Evolutionary conservation across 2,329 filamentous ascomycete species (phyloP).

Genomic region (Calonectria pteridis): DNA sequence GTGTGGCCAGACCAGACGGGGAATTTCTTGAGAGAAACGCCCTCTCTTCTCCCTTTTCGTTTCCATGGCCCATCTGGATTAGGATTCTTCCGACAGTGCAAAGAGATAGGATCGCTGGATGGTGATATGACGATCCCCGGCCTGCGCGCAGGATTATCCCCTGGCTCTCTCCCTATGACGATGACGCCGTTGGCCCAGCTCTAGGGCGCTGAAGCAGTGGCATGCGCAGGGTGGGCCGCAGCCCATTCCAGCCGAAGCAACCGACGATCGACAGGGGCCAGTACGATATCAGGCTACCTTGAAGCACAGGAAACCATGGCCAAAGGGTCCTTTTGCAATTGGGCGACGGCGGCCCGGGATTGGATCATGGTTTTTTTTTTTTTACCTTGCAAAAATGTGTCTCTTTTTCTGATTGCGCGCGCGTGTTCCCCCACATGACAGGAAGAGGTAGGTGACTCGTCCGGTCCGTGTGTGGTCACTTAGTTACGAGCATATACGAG

Average conservation of each 20-base stretch:
- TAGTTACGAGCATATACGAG: neutral
- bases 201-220: neutral
- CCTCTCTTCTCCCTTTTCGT: neutral
- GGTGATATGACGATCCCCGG: neutral
- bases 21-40: neutral
- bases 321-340: neutral
- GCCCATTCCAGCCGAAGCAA: constrained; percentile 13
- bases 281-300: neutral
- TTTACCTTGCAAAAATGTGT: neutral
- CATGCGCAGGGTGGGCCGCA: neutral
- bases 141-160: neutral
- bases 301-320: neutral
- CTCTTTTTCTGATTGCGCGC: neutral
- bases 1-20: neutral
- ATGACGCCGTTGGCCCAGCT: neutral
- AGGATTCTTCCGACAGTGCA: neutral
- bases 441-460: neutral
- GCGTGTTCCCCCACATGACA: neutral
- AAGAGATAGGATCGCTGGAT: neutral
- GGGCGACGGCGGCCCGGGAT: neutral
- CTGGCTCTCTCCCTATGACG: neutral
- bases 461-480: neutral
- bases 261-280: constrained; percentile 37
- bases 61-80: neutral
- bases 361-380: neutral